A percentile compares a stretch with the other conserved stretches of the same genome.
Conservation (phyloP, 345 rosid species). For the Pistacia atlantica region DNA sequence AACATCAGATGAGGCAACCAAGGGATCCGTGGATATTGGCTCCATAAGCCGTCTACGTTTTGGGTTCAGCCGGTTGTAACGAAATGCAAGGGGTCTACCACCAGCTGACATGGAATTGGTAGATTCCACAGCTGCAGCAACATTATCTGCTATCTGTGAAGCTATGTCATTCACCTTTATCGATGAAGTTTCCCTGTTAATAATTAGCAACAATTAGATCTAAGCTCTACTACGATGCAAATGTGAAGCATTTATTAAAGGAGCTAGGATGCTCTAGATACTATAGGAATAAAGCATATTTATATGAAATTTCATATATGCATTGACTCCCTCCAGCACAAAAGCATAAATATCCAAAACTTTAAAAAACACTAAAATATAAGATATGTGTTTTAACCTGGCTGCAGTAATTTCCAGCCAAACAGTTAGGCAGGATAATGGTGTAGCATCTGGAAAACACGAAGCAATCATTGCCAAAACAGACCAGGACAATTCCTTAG, state of each 20-base stretch:
- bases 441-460: constrained; percentile 86
- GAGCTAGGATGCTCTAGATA: neutral
- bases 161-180: constrained; percentile 94
- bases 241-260: neutral
- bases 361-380: constrained; percentile 5
- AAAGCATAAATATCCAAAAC: neutral
- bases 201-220: constrained; percentile 34
- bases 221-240: constrained; percentile 2
- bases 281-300: neutral
- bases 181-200: constrained; percentile 90
- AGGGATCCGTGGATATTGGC: constrained; percentile 41
- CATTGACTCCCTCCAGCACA: neutral
- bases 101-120: constrained; percentile 64
- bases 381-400: constrained; percentile 50
- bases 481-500: constrained; percentile 95
- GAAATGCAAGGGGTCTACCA: constrained; percentile 62
- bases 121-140: constrained; percentile 81
- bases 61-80: constrained; percentile 79
- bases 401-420: constrained; percentile 99
- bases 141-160: constrained; percentile 81
- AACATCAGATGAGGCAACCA: constrained; percentile 37
- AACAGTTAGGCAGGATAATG: constrained; percentile 79
- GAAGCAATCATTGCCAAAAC: constrained; percentile 94
- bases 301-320: neutral
- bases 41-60: constrained; percentile 91